Conservation (phyloP, 805 yeast genomes). For the Saccharomyces kudriavzevii region DNA sequence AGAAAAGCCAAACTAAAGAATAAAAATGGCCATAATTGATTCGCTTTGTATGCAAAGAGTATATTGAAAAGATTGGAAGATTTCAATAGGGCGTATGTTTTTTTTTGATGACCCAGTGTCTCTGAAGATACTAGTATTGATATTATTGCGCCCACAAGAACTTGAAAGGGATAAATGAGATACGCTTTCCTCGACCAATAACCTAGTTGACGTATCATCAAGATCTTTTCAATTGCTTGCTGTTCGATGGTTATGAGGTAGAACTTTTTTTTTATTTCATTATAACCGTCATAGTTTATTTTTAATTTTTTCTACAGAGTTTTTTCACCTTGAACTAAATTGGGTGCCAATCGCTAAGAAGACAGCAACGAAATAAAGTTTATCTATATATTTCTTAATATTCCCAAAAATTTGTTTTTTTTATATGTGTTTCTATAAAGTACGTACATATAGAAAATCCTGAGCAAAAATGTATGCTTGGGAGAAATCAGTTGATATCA, state of each 20-base stretch:
- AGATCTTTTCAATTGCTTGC: background rate
- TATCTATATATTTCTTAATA: background rate
- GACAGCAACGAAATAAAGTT: background rate
- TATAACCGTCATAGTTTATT: background rate
- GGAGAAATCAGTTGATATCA: constrained; percentile 29
- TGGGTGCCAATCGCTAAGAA: constrained; percentile 1
- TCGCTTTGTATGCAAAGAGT: constrained; percentile 33
- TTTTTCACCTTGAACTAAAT: background rate
- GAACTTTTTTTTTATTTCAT: background rate
- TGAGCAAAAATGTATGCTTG: background rate
- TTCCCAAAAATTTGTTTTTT: background rate
- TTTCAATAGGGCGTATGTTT: constrained; percentile 17
- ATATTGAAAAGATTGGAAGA: constrained; percentile 26
- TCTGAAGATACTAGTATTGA: constrained; percentile 13
- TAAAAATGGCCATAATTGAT: constrained; percentile 21
- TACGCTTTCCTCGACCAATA: constrained; percentile 2
- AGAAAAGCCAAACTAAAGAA: constrained; percentile 18
- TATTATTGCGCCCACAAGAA: constrained; percentile 15
- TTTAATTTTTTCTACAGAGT: background rate
- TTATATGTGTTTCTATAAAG: background rate
- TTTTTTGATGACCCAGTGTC: constrained; percentile 13
- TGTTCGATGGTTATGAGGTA: background rate
- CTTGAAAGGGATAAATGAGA: constrained; percentile 13
- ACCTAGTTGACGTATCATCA: background rate
- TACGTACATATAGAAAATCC: constrained; percentile 1